Percentiles rank a stretch among this genome's conserved stretches.
Conservation (phyloP, 164 flowering plant genomes). For the Stephania japonica region DNA sequence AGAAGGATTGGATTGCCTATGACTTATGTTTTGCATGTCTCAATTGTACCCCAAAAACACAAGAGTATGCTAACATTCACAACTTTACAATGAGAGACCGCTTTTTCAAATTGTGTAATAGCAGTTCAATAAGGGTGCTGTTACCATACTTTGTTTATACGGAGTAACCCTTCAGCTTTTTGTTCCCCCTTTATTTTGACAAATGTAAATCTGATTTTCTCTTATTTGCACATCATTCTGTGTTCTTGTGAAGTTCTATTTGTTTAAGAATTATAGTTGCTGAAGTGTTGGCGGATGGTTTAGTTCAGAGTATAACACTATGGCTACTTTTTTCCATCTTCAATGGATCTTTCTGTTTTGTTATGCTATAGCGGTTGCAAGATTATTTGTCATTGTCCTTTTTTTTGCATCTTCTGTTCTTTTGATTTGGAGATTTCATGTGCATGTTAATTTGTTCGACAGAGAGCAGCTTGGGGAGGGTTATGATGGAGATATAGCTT, state of each 20-base stretch:
- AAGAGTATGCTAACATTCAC: too few species aligned
- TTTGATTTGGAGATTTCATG: background rate
- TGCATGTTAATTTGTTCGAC: slow-evolving; percentile 7
- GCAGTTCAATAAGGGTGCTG: background rate
- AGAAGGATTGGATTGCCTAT: too few species aligned
- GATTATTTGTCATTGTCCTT: background rate
- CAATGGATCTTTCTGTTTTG: background rate
- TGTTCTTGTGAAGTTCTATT: background rate
- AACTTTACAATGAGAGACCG: background rate
- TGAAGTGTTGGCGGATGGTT: too few species aligned
- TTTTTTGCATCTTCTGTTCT: slow-evolving; percentile 4
- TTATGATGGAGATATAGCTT: slow-evolving; percentile 89
- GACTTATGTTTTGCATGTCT: too few species aligned
- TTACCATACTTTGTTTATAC: background rate
- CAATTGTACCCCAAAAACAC: too few species aligned
- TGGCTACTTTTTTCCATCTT: background rate
- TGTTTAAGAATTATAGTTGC: too few species aligned
- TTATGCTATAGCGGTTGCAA: background rate
- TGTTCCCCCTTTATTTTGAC: background rate
- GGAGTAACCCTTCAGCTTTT: background rate
- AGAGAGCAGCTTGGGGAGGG: slow-evolving; percentile 98
- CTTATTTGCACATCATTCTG: background rate
- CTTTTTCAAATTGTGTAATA: background rate
- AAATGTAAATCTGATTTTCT: background rate
- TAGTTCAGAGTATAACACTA: background rate